phyloP scores from a whole-genome alignment of 371 early-diverging fungal species.

The Aphelidium insulamus region DNA sequence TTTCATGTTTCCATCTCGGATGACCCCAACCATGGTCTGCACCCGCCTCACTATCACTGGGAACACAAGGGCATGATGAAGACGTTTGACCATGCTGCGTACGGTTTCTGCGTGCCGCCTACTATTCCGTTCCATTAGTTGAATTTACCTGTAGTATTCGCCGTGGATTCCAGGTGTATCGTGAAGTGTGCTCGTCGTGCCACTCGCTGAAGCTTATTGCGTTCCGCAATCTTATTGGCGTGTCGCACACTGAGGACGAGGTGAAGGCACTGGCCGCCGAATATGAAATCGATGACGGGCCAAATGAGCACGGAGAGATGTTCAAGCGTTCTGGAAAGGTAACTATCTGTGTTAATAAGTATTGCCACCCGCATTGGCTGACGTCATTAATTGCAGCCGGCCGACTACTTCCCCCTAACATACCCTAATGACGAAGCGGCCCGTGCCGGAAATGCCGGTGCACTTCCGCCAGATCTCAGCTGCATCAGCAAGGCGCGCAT shows the following conservation, averaged over 20 bases:
- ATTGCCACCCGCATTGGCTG: background rate
- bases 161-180: constrained; percentile 95
- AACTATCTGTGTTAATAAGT: constrained; percentile 1
- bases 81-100: constrained; percentile 87
- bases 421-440: constrained; percentile 95
- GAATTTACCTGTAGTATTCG: constrained; percentile 37
- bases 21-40: constrained; percentile 82
- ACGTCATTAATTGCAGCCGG: constrained; percentile 16
- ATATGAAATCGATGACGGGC: constrained; percentile 77
- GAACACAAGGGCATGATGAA: constrained; percentile 50
- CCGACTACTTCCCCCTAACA: constrained; percentile 82
- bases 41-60: constrained; percentile 74
- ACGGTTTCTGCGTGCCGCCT: constrained; percentile 11
- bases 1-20: too few relatives aligned
- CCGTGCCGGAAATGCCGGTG: constrained; percentile 87
- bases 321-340: constrained; percentile 88
- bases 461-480: constrained; percentile 87
- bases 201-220: constrained; percentile 82
- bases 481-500: constrained; percentile 89
- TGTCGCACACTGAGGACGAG: constrained; percentile 76
- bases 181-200: constrained; percentile 91
- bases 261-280: constrained; percentile 86
- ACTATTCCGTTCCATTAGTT: background rate
- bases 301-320: constrained; percentile 80
- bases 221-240: constrained; percentile 83